phyloP scores from a whole-genome alignment of 257 asterid species.

The Asclepias syriaca region DNA sequence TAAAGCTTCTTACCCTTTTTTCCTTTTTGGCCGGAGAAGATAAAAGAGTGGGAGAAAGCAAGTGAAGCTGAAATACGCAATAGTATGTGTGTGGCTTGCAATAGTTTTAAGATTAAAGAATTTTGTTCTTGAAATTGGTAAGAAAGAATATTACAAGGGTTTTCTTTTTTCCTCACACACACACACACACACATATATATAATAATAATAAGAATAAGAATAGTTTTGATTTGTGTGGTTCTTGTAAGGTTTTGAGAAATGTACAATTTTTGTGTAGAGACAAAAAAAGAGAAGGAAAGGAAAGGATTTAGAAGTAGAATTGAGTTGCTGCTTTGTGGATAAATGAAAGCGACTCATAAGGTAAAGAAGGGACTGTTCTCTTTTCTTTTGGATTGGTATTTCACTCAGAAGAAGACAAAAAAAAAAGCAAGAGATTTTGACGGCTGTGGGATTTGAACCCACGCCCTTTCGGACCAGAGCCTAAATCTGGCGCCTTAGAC shows the following conservation, averaged over 20 bases:
- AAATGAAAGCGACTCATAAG: conserved; percentile 15
- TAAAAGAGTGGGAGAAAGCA: too few species aligned
- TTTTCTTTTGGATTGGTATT: too few species aligned
- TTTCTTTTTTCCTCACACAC: neutral
- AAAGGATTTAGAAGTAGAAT: conserved; percentile 11
- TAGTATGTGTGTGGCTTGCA: too few species aligned
- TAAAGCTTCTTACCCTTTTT: too few species aligned
- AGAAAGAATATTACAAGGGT: too few species aligned
- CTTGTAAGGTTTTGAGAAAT: conserved; percentile 1
- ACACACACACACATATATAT: too few species aligned
- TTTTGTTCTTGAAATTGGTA: too few species aligned
- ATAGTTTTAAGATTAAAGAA: too few species aligned
- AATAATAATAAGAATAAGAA: too few species aligned
- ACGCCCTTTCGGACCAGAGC: conserved; percentile 99
- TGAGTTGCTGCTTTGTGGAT: conserved; percentile 9
- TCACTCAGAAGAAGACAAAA: too few species aligned
- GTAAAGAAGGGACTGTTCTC: neutral
- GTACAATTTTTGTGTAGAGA: neutral
- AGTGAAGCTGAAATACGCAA: too few species aligned
- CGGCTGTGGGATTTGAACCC: conserved; percentile 99
- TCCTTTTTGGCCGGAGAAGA: too few species aligned
- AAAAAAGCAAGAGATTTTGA: conserved; percentile 20
- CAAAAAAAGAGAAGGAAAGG: neutral
- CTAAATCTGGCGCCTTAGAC: conserved; percentile 99
- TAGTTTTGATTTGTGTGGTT: conserved; percentile 5